Percentiles rank a stretch among this genome's conserved stretches.
phyloP scores from a whole-genome alignment of 495 filamentous ascomycete species.

The Parachaetomium inaequale region DNA sequence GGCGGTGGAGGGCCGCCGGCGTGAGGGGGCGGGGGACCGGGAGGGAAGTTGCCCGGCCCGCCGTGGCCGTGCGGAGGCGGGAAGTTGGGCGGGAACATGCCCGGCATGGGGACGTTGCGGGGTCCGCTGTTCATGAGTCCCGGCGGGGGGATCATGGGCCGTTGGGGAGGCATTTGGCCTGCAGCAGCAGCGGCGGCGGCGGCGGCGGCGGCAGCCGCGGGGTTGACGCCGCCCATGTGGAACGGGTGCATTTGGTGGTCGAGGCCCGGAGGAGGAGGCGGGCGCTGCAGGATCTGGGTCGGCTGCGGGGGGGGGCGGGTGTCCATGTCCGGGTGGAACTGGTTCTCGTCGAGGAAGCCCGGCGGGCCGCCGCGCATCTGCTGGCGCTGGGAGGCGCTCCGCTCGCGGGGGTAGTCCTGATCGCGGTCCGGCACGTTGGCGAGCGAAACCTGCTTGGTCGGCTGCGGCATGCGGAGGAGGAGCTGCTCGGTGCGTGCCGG shows the following conservation, averaged over 20 bases:
- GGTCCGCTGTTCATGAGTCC: constrained; percentile 45
- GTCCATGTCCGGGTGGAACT: constrained; percentile 43
- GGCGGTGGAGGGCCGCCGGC: constrained; percentile 32
- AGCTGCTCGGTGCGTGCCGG: constrained; percentile 42
- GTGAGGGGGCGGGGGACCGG: constrained; percentile 28
- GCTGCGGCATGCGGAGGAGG: constrained; percentile 30
- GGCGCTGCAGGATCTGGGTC: constrained; percentile 55
- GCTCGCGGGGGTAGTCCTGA: constrained; percentile 40
- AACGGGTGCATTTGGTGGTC: constrained; percentile 50
- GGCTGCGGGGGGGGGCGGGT: constrained; percentile 35
- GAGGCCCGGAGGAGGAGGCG: constrained; percentile 49
- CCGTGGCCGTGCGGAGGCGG: constrained; percentile 31
- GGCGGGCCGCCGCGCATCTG: constrained; percentile 35
- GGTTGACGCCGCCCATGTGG: constrained; percentile 34
- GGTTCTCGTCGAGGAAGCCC: constrained; percentile 42
- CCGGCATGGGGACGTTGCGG: constrained; percentile 42
- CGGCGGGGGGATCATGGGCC: constrained; percentile 53
- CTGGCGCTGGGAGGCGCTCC: constrained; percentile 27
- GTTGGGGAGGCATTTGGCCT: constrained; percentile 38
- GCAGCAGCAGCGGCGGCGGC: constrained; percentile 3
- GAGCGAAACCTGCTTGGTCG: constrained; percentile 29
- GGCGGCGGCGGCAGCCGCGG: constrained; percentile 12
- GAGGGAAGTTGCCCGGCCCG: constrained; percentile 17
- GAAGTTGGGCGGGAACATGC: constrained; percentile 49
- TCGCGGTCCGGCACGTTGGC: constrained; percentile 41